A percentile compares a stretch with the other conserved stretches of the same genome.
Conservation (phyloP, 2,329 filamentous ascomycete genomes). For the Alternaria solani region DNA sequence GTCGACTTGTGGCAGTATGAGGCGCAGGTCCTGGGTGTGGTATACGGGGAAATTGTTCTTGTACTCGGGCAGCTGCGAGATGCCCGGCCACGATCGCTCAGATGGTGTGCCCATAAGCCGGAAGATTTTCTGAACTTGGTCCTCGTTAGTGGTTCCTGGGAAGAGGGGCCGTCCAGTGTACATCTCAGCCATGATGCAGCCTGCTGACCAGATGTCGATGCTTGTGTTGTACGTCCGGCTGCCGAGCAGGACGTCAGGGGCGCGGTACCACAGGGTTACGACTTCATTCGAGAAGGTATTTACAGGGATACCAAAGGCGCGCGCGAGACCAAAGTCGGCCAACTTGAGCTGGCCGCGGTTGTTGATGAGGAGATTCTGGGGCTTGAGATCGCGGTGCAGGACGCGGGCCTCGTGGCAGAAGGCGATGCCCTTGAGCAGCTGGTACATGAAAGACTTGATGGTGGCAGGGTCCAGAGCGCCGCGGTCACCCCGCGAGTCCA, state of each 20-base stretch:
- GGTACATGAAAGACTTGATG: conserved; percentile 99
- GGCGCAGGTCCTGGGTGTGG: conserved; percentile 85
- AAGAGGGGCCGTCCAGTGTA: conserved; percentile 95
- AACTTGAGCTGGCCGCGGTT: conserved; percentile 89
- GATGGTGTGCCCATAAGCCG: conserved; percentile 97
- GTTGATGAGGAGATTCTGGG: conserved; percentile 96
- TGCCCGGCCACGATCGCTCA: conserved; percentile 93
- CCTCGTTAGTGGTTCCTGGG: conserved; percentile 97
- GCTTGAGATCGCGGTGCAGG: conserved; percentile 93
- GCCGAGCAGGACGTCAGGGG: conserved; percentile 92
- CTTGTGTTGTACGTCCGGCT: conserved; percentile 98
- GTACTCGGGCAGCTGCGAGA: conserved; percentile 96
- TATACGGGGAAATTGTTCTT: conserved; percentile 95
- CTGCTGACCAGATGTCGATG: conserved; percentile 99
- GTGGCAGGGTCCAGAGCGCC: conserved; percentile 87
- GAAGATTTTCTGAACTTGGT: conserved; percentile 97
- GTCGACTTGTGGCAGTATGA: conserved; percentile 91
- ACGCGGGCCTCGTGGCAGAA: conserved; percentile 99
- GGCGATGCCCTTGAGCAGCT: conserved; percentile 92
- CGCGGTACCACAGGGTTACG: conserved; percentile 96
- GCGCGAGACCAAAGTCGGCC: conserved; percentile 91
- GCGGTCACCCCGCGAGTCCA: conserved; percentile 91
- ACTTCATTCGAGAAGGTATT: conserved; percentile 99
- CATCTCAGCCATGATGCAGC: conserved; percentile 99
- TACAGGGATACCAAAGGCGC: conserved; percentile 95